A percentile compares a stretch with the other conserved stretches of the same genome.
phyloP scores from a whole-genome alignment of 805 yeast genomes.

The Yamadazyma sp. region DNA sequence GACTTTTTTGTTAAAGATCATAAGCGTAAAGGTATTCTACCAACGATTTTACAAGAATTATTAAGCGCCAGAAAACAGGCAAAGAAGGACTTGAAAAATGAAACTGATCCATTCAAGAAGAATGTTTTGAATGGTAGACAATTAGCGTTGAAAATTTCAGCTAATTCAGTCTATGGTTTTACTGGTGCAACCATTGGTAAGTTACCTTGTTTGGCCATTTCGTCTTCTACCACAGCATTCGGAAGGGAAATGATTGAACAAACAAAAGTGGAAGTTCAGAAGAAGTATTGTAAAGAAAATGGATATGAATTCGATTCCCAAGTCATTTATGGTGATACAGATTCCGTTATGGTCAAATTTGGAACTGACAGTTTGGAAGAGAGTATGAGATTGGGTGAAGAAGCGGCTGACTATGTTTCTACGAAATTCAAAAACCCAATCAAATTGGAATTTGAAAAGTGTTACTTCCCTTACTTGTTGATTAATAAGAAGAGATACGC shows the following conservation, averaged over 20 bases:
- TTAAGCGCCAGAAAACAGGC: slow-evolving; percentile 92
- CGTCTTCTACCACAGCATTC: slow-evolving; percentile 91
- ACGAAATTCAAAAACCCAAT: slow-evolving; percentile 78
- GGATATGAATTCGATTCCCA: slow-evolving; percentile 83
- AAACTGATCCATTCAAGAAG: slow-evolving; percentile 88
- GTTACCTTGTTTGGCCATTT: slow-evolving; percentile 92
- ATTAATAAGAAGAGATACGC: slow-evolving; percentile 97
- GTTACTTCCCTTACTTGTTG: slow-evolving; percentile 88
- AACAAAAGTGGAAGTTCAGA: slow-evolving; percentile 84
- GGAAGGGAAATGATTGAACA: slow-evolving; percentile 96
- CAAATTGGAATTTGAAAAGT: slow-evolving; percentile 94
- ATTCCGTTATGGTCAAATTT: slow-evolving; percentile 98
- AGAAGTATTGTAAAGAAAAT: slow-evolving; percentile 71
- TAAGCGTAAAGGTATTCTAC: slow-evolving; percentile 79
- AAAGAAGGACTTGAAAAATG: slow-evolving; percentile 83
- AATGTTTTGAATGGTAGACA: slow-evolving; percentile 97
- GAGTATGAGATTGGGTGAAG: slow-evolving; percentile 90
- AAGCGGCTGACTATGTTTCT: slow-evolving; percentile 89
- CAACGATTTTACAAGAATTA: slow-evolving; percentile 86
- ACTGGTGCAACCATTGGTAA: slow-evolving; percentile 99
- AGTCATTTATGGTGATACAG: slow-evolving; percentile 98
- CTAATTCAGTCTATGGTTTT: slow-evolving; percentile 97
- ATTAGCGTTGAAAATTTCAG: slow-evolving; percentile 91
- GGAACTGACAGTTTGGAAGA: slow-evolving; percentile 77
- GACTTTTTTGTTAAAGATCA: slow-evolving; percentile 78